Evolutionary conservation across 441 rosid species (phyloP), one percentile per base, ranked within the genome.

Genomic region (Populus hybrid): DNA sequence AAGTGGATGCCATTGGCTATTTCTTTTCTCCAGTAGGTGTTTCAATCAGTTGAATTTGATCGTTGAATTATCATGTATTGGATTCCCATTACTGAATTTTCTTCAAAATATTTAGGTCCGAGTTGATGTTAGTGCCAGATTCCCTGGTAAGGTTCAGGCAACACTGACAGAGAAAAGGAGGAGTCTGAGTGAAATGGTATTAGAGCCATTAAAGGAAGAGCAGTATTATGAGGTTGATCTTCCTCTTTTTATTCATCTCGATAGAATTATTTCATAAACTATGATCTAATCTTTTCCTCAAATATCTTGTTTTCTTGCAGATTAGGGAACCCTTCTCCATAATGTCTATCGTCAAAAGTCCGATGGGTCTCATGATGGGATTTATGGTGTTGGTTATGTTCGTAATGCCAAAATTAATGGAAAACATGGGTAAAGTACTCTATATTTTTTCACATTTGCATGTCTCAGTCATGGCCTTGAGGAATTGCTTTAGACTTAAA

Each of bases 301-400:
- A 77, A 38, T 80, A 70, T 81, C 76, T 73, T 35, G 26, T 74
- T 69, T 80, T 67, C 30, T 81, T 78, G 70, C 94, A 96, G 99
- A 86, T 92, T 68, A 89, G 98, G 75, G 99, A 96, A 81, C 97
- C 99, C 66, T 94, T 96, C 91, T 83, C 88, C 69, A 72, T 92
- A 78, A 89, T 96, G 98, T 84, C 95, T 38, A 46, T 96, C 69
- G 86, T 92, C 82, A 96, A 96, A 73, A 96, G 99, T 81, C 99
- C 98, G 59, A 96, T 96, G 98, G 99, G 99, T 83, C 91, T 96
- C 69, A 94, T 94, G 99, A 79, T 92, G 81, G 99, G 98, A 80
- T 94, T 96, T 83, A 96, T 96, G 99, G 80, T 96, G 82, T 85
- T 94, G 61, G 98, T 94, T 3, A 82, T 94, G 83, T 94, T 94